Conservation (phyloP, 108 stramenopile genomes). For the Bacterosira constricta region DNA sequence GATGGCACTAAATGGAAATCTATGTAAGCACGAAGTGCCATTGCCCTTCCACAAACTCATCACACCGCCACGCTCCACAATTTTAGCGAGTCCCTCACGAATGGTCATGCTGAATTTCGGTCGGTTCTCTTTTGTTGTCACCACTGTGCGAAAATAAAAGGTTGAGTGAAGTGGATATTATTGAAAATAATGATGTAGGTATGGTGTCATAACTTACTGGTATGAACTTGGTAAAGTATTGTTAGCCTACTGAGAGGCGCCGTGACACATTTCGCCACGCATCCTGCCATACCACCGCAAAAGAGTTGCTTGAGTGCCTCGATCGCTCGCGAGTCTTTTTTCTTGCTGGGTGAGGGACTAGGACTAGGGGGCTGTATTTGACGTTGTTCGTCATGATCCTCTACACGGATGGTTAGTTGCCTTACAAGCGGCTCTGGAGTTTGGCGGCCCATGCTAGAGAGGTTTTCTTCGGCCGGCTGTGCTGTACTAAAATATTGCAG, state of each 20-base stretch:
- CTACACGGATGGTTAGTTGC: constrained; percentile 5
- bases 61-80: constrained; percentile 86
- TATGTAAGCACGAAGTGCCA: constrained; percentile 89
- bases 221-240: constrained; percentile 92
- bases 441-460: constrained; percentile 2
- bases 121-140: constrained; percentile 82
- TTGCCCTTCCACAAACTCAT: constrained; percentile 93
- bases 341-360: background rate
- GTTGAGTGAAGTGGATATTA: no score
- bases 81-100: constrained; percentile 69
- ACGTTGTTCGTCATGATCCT: background rate
- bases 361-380: background rate
- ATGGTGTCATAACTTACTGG: no score
- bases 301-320: constrained; percentile 88
- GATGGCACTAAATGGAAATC: constrained; percentile 94
- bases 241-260: constrained; percentile 91
- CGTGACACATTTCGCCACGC: constrained; percentile 91
- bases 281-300: constrained; percentile 93
- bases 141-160: no score
- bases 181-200: no score
- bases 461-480: no score
- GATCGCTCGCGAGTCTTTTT: constrained; percentile 55
- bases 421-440: constrained; percentile 14
- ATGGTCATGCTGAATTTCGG: constrained; percentile 83
- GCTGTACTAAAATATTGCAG: no score